Evolutionary conservation across 2,329 filamentous ascomycete species (phyloP), one percentile per base, ranked within the genome.

Genomic region (Fusarium torreyae): DNA sequence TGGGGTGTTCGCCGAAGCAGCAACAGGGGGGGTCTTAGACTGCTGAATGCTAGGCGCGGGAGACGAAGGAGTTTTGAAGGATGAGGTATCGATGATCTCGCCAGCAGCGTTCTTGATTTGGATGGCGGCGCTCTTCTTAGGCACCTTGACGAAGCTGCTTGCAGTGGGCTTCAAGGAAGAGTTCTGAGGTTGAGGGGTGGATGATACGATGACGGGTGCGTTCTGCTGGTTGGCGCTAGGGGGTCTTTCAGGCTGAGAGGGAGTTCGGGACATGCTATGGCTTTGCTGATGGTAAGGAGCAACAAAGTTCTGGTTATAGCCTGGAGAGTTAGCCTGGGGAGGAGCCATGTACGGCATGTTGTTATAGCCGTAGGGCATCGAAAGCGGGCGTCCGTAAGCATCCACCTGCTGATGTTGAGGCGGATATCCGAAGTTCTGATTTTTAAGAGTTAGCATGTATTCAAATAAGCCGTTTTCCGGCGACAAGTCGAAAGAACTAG

Each of bases 71-170:
- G 87, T 79, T 78, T 88, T 89, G 66, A 87, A 81, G 56, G 81
- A 88, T 77, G 83, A 92, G 82, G 85, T 87, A 72, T 94, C 89
- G 14, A 98, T 84, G 31, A 89, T 88, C 77, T 96, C 93, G 66
- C 94, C 94, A 57, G 91, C 87, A 31, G 91, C 87, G 75, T 94
- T 93, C 85, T 94, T 97, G 84, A 98, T 97, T 49, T 90, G 85
- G 70, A 98, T 92, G 2, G 91, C 90, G 48, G 89, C 90, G 79
- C 88, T 94, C 84, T 91, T 93, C 78, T 84, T 85, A 20, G 82
- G 83, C 48, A 70, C 63, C 74, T 85, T 88, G 77, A 82, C 77
- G 61, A 87, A 86, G 62, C 79, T 80, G 39, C 80, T 81, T 15
- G 81, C 79, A 4, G 81, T 72, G 76, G 63, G 80, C 80, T 86